Evolutionary conservation across 2,329 filamentous ascomycete genomes (phyloP), one percentile per base, ranked within the genome.

Genomic region (Mycogone perniciosa): DNA sequence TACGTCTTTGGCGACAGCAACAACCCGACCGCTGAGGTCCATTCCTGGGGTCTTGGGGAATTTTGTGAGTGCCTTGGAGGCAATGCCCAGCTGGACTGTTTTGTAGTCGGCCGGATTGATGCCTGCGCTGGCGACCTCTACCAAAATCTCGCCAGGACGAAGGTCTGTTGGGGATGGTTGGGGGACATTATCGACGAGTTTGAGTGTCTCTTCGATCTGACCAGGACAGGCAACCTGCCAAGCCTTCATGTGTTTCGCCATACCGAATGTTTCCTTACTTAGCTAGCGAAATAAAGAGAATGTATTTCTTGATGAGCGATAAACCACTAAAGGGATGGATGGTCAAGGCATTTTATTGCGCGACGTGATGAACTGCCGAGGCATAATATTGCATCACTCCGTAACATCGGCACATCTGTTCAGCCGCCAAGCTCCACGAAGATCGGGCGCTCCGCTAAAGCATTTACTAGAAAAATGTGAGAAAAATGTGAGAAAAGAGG

Each of bases 91-190:
- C 45, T 74, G 71, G n/a, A 66, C 59, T 4, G 76, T 43, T 54
- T 79, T 79, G 69, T 72, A 71, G 62, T 79, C 76, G 51, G 71
- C 70, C 0, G 75, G 76, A 59, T 80, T 79, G 33, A 76, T 60
- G 5, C 67, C 63, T 1, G 70, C 67, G 56, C 69, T 66, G 50
- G 66, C 59, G 48, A 79, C 72, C 47, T 67, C 62, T 45, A 79
- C 63, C 40, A 77, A 66, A 45, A 75, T 62, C 38, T 71, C 57
- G 44, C 65, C 20, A 3, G 20, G 20, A 20, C 20, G 20, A 20
- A 20, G 20, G 20, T 20, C 20, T 20, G 20, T 20, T 20, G 3
- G 49, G 1, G 49, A 54, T 45, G 54, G 54, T 13, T 40, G 30
- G 33, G 35, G 7, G 1, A 27, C 51, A 38, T 47, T 9, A 33